phyloP scores from a whole-genome alignment of 2,329 filamentous ascomycete genomes.

The Aureobasidium sp. region DNA sequence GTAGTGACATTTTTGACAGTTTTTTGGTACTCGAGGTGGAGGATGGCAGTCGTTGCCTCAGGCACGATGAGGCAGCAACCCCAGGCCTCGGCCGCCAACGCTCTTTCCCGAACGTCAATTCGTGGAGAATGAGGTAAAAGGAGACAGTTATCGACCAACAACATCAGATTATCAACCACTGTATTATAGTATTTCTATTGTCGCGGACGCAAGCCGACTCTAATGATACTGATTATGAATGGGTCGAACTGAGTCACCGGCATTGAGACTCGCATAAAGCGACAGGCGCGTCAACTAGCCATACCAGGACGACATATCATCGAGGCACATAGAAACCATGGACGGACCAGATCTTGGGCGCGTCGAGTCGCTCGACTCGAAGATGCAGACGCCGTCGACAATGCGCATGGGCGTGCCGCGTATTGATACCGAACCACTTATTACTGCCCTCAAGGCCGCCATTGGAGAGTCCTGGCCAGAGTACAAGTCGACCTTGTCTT shows the following conservation, averaged over 20 bases:
- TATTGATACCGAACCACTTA: constrained; percentile 57
- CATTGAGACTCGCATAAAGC: background rate
- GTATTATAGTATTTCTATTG: background rate
- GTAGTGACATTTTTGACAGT: background rate
- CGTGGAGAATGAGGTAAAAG: constrained; percentile 1
- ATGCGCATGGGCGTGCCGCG: constrained; percentile 45
- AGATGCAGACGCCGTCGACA: constrained; percentile 23
- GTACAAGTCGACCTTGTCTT: constrained; percentile 53
- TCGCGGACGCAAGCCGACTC: background rate
- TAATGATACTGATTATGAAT: background rate
- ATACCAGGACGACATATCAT: background rate
- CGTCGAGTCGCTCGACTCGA: constrained; percentile 5
- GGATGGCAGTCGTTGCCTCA: background rate
- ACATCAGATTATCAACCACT: background rate
- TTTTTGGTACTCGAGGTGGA: too few relatives aligned
- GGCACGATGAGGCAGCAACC: background rate
- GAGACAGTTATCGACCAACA: background rate
- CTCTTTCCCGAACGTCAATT: constrained; percentile 3
- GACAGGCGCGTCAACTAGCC: background rate
- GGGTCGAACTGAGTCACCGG: background rate
- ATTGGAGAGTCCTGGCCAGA: constrained; percentile 54
- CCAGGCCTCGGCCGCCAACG: background rate
- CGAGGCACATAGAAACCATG: constrained; percentile 1
- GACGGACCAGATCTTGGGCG: constrained; percentile 1
- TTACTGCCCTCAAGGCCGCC: constrained; percentile 53